Conservation (phyloP, 306 rosid genomes). For the Quercus robur region DNA sequence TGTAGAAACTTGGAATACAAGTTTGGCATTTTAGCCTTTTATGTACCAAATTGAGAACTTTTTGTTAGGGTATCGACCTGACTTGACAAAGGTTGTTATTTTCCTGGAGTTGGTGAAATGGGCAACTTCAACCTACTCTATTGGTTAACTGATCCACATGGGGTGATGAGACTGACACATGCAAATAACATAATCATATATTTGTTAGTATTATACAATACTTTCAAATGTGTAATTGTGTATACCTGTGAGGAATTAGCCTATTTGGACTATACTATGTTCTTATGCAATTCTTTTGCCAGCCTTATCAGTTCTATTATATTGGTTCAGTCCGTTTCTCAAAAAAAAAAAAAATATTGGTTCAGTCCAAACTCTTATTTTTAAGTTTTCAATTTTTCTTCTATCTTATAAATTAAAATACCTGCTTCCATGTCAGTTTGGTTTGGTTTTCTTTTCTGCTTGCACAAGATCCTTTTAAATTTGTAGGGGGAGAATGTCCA, state of each 20-base stretch:
- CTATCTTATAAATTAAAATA: too few relatives aligned
- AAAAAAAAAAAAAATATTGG: too few relatives aligned
- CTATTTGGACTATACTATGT: background rate
- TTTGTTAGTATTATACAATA: background rate
- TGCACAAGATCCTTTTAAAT: too few relatives aligned
- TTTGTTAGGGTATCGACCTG: background rate
- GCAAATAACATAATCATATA: background rate
- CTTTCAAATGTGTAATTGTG: background rate
- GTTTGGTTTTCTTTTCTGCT: too few relatives aligned
- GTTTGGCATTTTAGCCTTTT: too few relatives aligned
- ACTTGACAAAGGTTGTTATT: background rate
- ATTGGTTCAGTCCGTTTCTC: background rate
- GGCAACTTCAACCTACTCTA: constrained; percentile 30
- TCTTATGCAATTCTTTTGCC: background rate
- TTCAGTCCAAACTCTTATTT: background rate
- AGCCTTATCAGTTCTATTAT: background rate
- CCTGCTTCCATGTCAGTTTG: too few relatives aligned
- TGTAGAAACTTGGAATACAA: too few relatives aligned
- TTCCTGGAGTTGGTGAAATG: constrained; percentile 20
- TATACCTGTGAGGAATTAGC: background rate
- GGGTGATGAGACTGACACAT: background rate
- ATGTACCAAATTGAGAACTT: background rate
- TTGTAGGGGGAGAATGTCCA: too few relatives aligned
- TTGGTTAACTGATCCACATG: constrained; percentile 22
- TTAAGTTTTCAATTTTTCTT: too few relatives aligned